These are phyloP conservation scores for Cryptosporidium ubiquitum DNA, from an alignment of 169 alveolate species.

Conservation along the genomic window DNA sequence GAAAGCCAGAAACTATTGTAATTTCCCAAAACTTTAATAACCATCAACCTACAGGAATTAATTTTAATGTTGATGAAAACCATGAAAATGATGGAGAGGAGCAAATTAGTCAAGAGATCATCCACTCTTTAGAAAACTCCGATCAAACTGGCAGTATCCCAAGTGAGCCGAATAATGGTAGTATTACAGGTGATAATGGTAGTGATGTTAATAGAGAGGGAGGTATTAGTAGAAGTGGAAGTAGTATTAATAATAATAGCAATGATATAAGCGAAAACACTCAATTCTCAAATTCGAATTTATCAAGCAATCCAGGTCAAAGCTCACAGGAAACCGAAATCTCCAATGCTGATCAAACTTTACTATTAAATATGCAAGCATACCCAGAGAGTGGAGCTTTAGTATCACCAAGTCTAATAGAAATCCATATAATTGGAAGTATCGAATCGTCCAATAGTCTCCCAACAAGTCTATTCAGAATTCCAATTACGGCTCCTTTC, in stretches of 20 bases:
- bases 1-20: slow-evolving; percentile 69
- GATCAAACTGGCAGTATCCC: background rate
- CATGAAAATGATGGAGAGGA: slow-evolving; percentile 12
- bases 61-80: background rate
- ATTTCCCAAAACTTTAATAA: background rate
- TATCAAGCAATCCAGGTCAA: background rate
- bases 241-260: background rate
- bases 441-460: slow-evolving; percentile 23
- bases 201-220: background rate
- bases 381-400: slow-evolving; percentile 1
- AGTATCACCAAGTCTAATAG: slow-evolving; percentile 35
- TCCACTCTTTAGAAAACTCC: background rate
- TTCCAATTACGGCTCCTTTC: slow-evolving; percentile 55
- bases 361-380: background rate
- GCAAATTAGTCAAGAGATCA: background rate
- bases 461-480: slow-evolving; percentile 60
- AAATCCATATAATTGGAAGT: slow-evolving; percentile 61
- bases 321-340: slow-evolving; percentile 5
- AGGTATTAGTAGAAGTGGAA: background rate
- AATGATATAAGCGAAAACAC: background rate
- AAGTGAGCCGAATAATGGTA: background rate
- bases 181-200: background rate
- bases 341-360: background rate
- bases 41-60: background rate
- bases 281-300: background rate